A percentile compares a stretch with the other conserved stretches of the same genome.
These are phyloP conservation scores for Solanum habrochaites DNA, from an alignment of 257 asterid species.

Conservation along the genomic window DNA sequence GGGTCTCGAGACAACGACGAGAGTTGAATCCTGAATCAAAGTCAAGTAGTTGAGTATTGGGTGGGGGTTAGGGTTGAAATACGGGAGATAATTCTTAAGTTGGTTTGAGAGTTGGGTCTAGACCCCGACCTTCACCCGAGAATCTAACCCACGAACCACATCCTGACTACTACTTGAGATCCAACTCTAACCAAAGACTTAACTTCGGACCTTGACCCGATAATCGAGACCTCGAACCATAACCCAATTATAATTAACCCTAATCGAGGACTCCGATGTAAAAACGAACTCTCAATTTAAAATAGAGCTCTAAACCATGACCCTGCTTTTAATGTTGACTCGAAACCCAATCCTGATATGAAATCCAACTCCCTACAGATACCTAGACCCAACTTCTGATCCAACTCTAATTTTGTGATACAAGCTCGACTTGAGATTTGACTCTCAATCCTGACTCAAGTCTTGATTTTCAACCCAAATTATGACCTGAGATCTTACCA, in stretches of 20 bases:
- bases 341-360: neutral
- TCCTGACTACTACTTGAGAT: neutral
- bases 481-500: neutral
- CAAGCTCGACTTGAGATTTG: neutral
- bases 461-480: neutral
- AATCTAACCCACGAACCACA: neutral
- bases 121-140: neutral
- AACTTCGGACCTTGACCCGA: neutral
- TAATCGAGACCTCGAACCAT: neutral
- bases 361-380: neutral
- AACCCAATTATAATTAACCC: neutral
- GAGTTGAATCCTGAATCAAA: neutral
- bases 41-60: neutral
- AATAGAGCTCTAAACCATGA: neutral
- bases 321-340: neutral
- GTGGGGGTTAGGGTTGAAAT: neutral
- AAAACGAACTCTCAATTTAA: neutral
- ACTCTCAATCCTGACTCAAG: neutral
- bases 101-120: neutral
- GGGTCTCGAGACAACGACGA: fast-evolving
- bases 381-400: neutral
- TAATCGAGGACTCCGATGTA: neutral
- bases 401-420: neutral
- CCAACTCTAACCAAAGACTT: neutral
- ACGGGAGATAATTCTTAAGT: neutral